Evolutionary conservation across 2,329 filamentous ascomycete species (phyloP), one percentile per base, ranked within the genome.

Genomic region (Aspergillus clavatus): DNA sequence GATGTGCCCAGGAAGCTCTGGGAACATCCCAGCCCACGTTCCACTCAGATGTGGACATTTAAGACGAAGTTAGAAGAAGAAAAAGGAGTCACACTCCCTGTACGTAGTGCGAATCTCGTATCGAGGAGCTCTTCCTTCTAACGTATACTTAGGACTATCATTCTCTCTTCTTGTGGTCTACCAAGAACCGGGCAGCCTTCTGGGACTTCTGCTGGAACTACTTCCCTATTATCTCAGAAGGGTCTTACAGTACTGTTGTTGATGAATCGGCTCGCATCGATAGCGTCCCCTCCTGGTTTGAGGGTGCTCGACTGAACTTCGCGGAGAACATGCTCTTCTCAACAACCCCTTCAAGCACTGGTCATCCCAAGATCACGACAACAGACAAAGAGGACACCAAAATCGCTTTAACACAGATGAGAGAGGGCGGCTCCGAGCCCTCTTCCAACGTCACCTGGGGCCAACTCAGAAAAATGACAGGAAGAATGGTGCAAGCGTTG

Each of bases 281-380:
- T 48, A 72, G 74, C 12, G 75, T 91, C 4, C 88, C 88, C 0
- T 69, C 73, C 31, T 94, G 88, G 88, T 94, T 93, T 63, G 70
- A 80, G 1, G 88, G 88, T 23, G 75, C 89, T 1, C 69, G 72
- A 4, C 65, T 93, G 55, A 94, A 89, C 59, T 91, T 83, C 61
- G 84, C 87, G 4, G 87, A 94, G 69, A 94, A 93, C 60, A 67
- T 89, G 21, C 79, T 95, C 21, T 90, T 80, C 70, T 77, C 77
- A 1, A 70, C 71, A 11, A 36, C 40, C 5, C 43, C n/a, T 42
- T 62, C 63, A 3, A 60, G 67, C 2, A 58, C 67, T 0, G 62
- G 68, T n/a, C 59, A 73, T 7, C 63, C 70, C 0, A 74, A 70
- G 2, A 59, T 72, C 19, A 71, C 73, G 6, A 86, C 72, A 0